Evolutionary conservation across 2,329 filamentous ascomycete species (phyloP).

Genomic region (Aspergillus sp.): DNA sequence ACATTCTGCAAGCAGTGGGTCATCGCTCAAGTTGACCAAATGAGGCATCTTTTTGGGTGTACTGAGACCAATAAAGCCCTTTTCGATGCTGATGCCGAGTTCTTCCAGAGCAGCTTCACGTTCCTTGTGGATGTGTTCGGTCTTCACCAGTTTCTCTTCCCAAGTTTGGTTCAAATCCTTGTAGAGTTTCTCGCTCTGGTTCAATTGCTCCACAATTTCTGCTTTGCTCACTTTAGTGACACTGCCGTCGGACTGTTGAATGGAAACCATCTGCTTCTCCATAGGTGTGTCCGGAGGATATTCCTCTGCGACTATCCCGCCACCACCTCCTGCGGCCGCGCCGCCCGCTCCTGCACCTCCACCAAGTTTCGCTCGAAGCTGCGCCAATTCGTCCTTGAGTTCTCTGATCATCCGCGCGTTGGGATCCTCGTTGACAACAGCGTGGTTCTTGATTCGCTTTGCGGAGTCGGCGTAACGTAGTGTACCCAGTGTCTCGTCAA

Average conservation of each 20-base stretch:
- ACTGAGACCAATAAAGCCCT: constrained; percentile 90
- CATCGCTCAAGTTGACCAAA: constrained; percentile 94
- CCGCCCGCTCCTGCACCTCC: constrained; percentile 49
- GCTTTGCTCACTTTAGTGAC: constrained; percentile 97
- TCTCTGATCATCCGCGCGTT: constrained; percentile 99
- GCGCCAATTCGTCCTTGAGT: constrained; percentile 87
- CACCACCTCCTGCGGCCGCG: constrained; percentile 40
- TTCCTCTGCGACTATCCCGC: constrained; percentile 65
- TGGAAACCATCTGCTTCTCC: constrained; percentile 94
- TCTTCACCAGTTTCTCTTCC: constrained; percentile 94
- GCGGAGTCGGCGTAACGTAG: constrained; percentile 95
- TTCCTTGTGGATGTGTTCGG: constrained; percentile 96
- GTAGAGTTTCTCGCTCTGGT: constrained; percentile 93
- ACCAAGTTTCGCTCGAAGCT: constrained; percentile 82
- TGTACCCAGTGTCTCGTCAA: constrained; percentile 94
- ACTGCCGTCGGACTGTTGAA: constrained; percentile 78
- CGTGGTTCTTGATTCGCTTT: constrained; percentile 99
- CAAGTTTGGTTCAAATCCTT: constrained; percentile 97
- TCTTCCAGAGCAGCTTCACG: constrained; percentile 93
- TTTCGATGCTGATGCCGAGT: constrained; percentile 97
- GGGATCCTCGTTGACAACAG: constrained; percentile 97
- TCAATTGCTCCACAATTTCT: constrained; percentile 94
- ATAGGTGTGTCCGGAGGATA: constrained; percentile 90
- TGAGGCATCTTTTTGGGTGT: constrained; percentile 99
- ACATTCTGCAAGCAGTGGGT: constrained; percentile 90